Percentiles rank a stretch among this genome's conserved stretches.
Conservation (phyloP, 2,329 filamentous ascomycete genomes). For the Dothistroma septosporum region DNA sequence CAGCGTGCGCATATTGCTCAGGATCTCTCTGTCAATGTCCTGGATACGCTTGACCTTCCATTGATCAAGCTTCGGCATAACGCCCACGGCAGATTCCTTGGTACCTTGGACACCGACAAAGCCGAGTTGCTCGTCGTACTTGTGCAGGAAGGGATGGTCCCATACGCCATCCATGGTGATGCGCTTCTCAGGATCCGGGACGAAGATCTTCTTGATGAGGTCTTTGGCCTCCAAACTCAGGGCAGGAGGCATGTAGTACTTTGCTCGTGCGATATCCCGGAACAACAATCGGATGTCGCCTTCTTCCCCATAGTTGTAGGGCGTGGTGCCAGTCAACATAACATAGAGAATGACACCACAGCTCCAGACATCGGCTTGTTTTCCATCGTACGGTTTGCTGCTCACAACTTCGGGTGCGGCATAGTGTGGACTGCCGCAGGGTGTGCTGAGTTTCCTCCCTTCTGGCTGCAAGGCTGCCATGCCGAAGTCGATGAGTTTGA, state of each 20-base stretch:
- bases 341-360: slow-evolving; percentile 86
- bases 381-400: slow-evolving; percentile 72
- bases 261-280: slow-evolving; percentile 50
- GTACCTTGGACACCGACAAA: slow-evolving; percentile 55
- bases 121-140: slow-evolving; percentile 69
- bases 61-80: slow-evolving; percentile 55
- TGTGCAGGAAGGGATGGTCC: slow-evolving; percentile 78
- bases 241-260: slow-evolving; percentile 44
- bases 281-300: slow-evolving; percentile 61
- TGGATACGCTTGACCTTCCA: slow-evolving; percentile 58
- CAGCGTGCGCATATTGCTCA: slow-evolving; percentile 81
- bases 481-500: slow-evolving; percentile 96
- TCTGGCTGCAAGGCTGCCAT: slow-evolving; percentile 91
- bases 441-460: slow-evolving; percentile 74
- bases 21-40: slow-evolving; percentile 74
- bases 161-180: slow-evolving; percentile 80
- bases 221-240: slow-evolving; percentile 68
- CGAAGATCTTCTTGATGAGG: slow-evolving; percentile 73
- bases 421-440: slow-evolving; percentile 95
- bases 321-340: slow-evolving; percentile 75
- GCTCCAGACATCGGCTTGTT: slow-evolving; percentile 91
- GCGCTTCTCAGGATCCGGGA: slow-evolving; percentile 70
- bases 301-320: slow-evolving; percentile 66
- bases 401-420: slow-evolving; percentile 88
- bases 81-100: slow-evolving; percentile 48